phyloP scores from a whole-genome alignment of 2,329 filamentous ascomycete genomes.

The Rhinocladiella similis region DNA sequence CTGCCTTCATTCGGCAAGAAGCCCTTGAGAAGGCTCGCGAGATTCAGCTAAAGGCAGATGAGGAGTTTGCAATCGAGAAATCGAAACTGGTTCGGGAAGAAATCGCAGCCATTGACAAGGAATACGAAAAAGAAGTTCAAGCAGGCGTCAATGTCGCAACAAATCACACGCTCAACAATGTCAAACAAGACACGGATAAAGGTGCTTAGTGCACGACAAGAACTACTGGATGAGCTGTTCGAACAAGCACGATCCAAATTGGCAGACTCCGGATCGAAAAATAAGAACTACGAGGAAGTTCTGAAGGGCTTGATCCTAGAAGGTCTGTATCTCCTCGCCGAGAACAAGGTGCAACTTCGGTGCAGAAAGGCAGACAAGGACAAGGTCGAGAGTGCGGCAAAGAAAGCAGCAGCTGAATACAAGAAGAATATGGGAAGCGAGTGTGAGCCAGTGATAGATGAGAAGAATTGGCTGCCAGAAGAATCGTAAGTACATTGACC shows the following conservation, averaged over 20 bases:
- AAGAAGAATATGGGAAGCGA: slow-evolving; percentile 75
- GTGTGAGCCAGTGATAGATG: slow-evolving; percentile 69
- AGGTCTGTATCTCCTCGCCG: slow-evolving; percentile 83
- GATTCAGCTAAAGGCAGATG: slow-evolving; percentile 97
- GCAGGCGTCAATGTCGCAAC: slow-evolving; percentile 96
- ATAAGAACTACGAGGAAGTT: slow-evolving; percentile 71
- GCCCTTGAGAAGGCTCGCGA: slow-evolving; percentile 95
- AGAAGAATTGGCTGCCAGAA: slow-evolving; percentile 75
- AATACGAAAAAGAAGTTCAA: slow-evolving; percentile 99
- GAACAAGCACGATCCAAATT: slow-evolving; percentile 75
- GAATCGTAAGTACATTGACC: slow-evolving; percentile 66
- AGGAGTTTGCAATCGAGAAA: slow-evolving; percentile 99
- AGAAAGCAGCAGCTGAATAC: slow-evolving; percentile 76
- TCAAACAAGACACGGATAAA: slow-evolving; percentile 94
- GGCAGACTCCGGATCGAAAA: slow-evolving; percentile 64
- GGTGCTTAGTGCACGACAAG: slow-evolving; percentile 83
- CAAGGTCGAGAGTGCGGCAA: slow-evolving; percentile 73
- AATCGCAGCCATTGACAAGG: slow-evolving; percentile 83
- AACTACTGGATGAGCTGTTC: slow-evolving; percentile 87
- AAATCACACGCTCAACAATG: slow-evolving; percentile 94
- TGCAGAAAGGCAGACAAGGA: slow-evolving; percentile 78
- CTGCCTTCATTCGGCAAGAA: slow-evolving; percentile 99
- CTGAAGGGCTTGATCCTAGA: slow-evolving; percentile 83
- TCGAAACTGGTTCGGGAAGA: slow-evolving; percentile 97
- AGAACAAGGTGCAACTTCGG: slow-evolving; percentile 73